A percentile compares a stretch with the other conserved stretches of the same genome.
phyloP scores from a whole-genome alignment of 768 basidiomycete species.

The Paxillus involutus region DNA sequence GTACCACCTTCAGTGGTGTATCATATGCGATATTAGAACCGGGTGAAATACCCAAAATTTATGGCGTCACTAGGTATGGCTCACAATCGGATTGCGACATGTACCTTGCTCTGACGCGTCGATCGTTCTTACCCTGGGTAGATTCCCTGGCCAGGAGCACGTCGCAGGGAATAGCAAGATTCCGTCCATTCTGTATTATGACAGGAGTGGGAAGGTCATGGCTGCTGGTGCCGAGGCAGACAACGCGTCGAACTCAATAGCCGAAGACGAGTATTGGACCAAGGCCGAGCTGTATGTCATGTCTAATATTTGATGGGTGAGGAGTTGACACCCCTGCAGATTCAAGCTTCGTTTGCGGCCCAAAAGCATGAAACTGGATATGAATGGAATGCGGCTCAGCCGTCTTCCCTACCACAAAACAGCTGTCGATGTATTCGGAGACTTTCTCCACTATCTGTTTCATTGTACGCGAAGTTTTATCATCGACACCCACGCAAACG shows the following conservation, averaged over 20 bases:
- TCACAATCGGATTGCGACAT: not conserved
- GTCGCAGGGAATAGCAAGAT: constrained; percentile 85
- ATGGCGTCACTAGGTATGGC: constrained; percentile 73
- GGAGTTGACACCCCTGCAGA: constrained; percentile 31
- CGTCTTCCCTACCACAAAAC: constrained; percentile 65
- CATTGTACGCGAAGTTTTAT: constrained; percentile 75
- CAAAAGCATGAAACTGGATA: constrained; percentile 74
- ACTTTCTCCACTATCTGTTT: constrained; percentile 75
- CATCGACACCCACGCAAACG: constrained; percentile 81
- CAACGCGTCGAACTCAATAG: constrained; percentile 53
- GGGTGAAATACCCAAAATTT: constrained; percentile 76
- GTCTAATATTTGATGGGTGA: constrained; percentile 1
- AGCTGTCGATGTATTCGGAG: constrained; percentile 75
- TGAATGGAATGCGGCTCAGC: constrained; percentile 81
- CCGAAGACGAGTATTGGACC: constrained; percentile 78
- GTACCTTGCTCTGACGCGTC: not conserved
- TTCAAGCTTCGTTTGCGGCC: constrained; percentile 82
- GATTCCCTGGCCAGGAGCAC: constrained; percentile 85
- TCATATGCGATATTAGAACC: constrained; percentile 85
- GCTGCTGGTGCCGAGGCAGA: constrained; percentile 81
- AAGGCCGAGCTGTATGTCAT: constrained; percentile 70
- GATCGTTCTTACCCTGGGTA: constrained; percentile 30
- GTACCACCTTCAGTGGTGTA: constrained; percentile 81
- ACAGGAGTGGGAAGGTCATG: constrained; percentile 61
- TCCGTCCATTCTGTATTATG: constrained; percentile 75